phyloP scores from a whole-genome alignment of 305 asterid species.

The Fraxinus latifolia region DNA sequence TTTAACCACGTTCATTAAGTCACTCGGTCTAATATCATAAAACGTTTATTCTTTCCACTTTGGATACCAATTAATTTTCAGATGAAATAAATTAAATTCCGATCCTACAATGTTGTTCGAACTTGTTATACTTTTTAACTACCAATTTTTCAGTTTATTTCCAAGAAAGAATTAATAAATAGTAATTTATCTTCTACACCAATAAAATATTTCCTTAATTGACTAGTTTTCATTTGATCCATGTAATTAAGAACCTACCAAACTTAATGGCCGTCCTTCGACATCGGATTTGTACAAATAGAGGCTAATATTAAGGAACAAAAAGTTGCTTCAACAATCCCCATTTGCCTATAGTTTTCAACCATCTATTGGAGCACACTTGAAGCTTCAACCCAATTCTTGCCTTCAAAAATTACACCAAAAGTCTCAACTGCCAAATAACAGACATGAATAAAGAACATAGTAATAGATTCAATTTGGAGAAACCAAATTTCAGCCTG shows the following conservation, averaged over 20 bases:
- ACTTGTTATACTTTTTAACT: neutral
- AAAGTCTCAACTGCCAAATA: neutral
- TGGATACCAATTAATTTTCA: neutral
- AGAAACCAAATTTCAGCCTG: slow-evolving; percentile 18
- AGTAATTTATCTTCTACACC: neutral
- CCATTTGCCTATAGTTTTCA: neutral
- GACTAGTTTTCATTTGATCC: neutral
- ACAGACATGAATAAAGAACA: neutral
- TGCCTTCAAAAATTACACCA: neutral
- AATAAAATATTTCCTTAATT: neutral
- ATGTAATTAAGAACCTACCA: neutral
- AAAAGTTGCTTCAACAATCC: neutral
- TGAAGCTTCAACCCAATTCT: neutral
- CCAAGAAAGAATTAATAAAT: neutral
- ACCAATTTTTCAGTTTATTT: neutral
- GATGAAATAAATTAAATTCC: neutral
- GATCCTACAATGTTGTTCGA: neutral
- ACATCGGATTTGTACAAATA: neutral
- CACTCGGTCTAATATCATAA: too few species aligned
- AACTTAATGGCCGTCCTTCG: neutral
- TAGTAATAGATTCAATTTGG: neutral
- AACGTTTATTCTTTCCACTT: neutral
- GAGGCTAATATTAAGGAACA: neutral
- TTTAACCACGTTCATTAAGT: too few species aligned
- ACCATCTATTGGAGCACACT: neutral